Evolutionary conservation across 2,329 filamentous ascomycete species (phyloP).

Genomic region (Cytospora piceicola): DNA sequence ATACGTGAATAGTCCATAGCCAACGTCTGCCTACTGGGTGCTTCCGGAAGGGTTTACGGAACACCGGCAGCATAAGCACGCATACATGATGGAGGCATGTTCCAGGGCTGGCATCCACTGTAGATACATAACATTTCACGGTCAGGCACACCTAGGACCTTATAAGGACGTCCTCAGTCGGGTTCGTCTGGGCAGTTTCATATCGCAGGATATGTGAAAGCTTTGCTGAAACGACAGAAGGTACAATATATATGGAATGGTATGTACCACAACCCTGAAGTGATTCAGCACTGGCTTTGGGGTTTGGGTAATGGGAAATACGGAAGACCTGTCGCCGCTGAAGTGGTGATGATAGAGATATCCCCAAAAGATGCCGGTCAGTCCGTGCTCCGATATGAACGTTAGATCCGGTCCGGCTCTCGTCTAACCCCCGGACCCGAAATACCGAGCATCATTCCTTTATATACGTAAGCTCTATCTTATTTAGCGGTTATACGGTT

Average conservation of each 20-base stretch:
- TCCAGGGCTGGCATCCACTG: no score
- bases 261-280: no score
- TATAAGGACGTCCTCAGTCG: no score
- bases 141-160: no score
- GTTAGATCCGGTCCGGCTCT: background rate
- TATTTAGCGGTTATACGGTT: no score
- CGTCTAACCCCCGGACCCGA: no score
- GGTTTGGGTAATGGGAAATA: background rate
- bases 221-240: conserved; percentile 11
- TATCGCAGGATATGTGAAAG: background rate
- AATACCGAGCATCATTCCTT: background rate
- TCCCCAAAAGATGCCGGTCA: no score
- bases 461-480: no score
- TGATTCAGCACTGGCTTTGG: no score
- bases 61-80: background rate
- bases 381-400: background rate
- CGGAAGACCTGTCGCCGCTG: background rate
- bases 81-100: no score
- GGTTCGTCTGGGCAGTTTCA: no score
- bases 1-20: background rate
- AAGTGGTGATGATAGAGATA: background rate
- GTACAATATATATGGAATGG: conserved; percentile 3
- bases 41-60: background rate
- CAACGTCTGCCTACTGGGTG: background rate
- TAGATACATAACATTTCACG: no score